Conservation (phyloP, 768 basidiomycete genomes). For the Leccinum variicolor region DNA sequence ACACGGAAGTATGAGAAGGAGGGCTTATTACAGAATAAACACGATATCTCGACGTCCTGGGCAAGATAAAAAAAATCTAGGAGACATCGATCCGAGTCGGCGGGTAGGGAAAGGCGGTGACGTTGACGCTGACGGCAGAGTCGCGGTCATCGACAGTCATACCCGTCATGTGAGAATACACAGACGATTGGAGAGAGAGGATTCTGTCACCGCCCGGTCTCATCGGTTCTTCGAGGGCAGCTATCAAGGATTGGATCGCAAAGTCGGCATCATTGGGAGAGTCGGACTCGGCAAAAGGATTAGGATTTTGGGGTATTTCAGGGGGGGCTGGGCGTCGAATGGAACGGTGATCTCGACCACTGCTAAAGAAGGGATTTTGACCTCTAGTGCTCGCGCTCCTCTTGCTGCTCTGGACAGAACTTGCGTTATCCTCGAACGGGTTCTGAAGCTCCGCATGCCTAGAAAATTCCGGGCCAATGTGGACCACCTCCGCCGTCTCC, state of each 20-base stretch:
- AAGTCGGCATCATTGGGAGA: conserved; percentile 26
- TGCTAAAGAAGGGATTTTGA: conserved; percentile 39
- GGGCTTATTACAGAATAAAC: conserved; percentile 5
- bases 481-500: conserved; percentile 67
- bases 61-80: conserved; percentile 3
- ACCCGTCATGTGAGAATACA: conserved; percentile 25
- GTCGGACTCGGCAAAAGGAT: conserved; percentile 44
- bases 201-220: conserved; percentile 47
- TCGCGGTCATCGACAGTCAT: conserved; percentile 19
- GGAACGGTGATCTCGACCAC: conserved; percentile 36
- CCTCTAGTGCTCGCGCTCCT: neutral
- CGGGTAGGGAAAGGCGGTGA: conserved; percentile 30
- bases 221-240: conserved; percentile 53
- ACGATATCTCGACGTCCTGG: neutral
- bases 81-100: conserved; percentile 16
- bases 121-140: conserved; percentile 22
- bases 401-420: conserved; percentile 12
- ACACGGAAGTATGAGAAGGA: conserved; percentile 12
- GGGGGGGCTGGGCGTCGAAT: conserved; percentile 16
- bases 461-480: conserved; percentile 19
- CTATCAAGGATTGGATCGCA: conserved; percentile 61
- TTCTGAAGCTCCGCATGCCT: conserved; percentile 14
- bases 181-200: conserved; percentile 57
- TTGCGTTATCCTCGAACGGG: conserved; percentile 26
- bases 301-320: conserved; percentile 10